Evolutionary conservation across 139 green algal genomes (phyloP), one percentile per base, ranked within the genome.

Genomic region (Mesotaenium endlicherianum): DNA sequence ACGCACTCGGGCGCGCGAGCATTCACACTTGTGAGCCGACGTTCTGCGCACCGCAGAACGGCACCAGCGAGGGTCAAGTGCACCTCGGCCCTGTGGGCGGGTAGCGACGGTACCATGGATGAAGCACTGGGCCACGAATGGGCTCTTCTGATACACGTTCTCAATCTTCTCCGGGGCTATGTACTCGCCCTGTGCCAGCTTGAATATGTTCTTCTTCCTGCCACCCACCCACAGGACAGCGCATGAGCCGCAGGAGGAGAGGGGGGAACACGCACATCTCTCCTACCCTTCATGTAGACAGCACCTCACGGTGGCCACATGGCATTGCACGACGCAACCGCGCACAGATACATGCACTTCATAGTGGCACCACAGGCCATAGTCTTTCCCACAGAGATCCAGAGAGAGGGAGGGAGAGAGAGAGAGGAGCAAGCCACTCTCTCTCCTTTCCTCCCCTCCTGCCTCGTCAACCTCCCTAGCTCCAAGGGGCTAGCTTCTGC

Each of bases 101-200:
- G n/a, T n/a, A n/a, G n/a, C n/a, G n/a, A n/a, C n/a, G n/a, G n/a
- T n/a, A 85, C 87, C 88, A 71, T 91, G 75, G 30, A 91, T 77
- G 70, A 91, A 91, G 43, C 41, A 78, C 75, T 92, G 89, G 50
- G 76, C 64, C 17, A 91, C 82, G 44, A 92, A 86, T 17, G 71
- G 77, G 45, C 47, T 82, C n/a, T 86, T 59, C 31, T 53, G 74
- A 58, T 89, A 92, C 0, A 86, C 92, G 75, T 94, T 95, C 85
- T 99, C 96, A 39, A 99, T 96, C 91, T 98, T 98, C 88, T 99
- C 96, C 0, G 95, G 95, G 2, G 96, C 96, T 17, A 99, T 93
- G 90, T 99, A 99, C 91, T 99, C 95, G 30, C 95, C 94, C 87
- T 90, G 85, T 31, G 85, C 87, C 30, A 90, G 85, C 85, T 90